Evolutionary conservation across 1,284 basidiomycete genomes (phyloP).

Genomic region (Fomitopsis betulina): DNA sequence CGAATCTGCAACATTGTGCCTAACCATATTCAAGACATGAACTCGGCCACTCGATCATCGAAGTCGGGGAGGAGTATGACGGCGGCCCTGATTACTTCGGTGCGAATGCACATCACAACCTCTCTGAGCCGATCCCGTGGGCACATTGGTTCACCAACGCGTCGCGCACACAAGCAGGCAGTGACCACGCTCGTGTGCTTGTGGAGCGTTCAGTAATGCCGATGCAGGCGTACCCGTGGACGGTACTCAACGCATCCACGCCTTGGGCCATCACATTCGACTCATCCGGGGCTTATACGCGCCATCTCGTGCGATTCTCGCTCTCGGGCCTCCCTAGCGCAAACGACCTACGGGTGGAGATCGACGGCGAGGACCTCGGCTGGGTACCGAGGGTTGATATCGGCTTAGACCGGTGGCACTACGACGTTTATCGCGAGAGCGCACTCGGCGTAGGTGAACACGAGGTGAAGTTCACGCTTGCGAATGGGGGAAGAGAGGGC

Average conservation of each 20-base stretch:
- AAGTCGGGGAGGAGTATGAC: slow-evolving; percentile 85
- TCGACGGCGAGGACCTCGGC: slow-evolving; percentile 56
- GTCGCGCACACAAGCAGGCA: slow-evolving; percentile 6
- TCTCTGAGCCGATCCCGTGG: slow-evolving; percentile 55
- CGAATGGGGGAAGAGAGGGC: slow-evolving; percentile 45
- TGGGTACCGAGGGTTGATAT: slow-evolving; percentile 56
- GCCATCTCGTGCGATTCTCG: slow-evolving; percentile 68
- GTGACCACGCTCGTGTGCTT: slow-evolving; percentile 20
- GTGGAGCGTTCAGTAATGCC: slow-evolving; percentile 75
- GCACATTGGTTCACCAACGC: slow-evolving; percentile 61
- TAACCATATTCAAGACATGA: slow-evolving; percentile 47
- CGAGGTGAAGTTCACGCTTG: slow-evolving; percentile 53
- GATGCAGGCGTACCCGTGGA: slow-evolving; percentile 74
- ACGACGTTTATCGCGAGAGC: slow-evolving; percentile 46
- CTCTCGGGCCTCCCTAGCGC: slow-evolving; percentile 67
- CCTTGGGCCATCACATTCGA: slow-evolving; percentile 58
- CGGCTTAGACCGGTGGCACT: slow-evolving; percentile 70
- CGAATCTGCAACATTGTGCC: not conserved
- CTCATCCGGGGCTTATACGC: slow-evolving; percentile 63
- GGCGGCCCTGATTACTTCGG: slow-evolving; percentile 78
- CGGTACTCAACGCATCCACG: slow-evolving; percentile 54
- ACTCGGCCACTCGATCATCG: slow-evolving; percentile 77
- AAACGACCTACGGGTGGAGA: slow-evolving; percentile 50
- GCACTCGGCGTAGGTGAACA: slow-evolving; percentile 46
- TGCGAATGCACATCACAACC: slow-evolving; percentile 55